A percentile compares a stretch with the other conserved stretches of the same genome.
Evolutionary conservation across 495 filamentous ascomycete species (phyloP).

Genomic region (Viridothelium virens): DNA sequence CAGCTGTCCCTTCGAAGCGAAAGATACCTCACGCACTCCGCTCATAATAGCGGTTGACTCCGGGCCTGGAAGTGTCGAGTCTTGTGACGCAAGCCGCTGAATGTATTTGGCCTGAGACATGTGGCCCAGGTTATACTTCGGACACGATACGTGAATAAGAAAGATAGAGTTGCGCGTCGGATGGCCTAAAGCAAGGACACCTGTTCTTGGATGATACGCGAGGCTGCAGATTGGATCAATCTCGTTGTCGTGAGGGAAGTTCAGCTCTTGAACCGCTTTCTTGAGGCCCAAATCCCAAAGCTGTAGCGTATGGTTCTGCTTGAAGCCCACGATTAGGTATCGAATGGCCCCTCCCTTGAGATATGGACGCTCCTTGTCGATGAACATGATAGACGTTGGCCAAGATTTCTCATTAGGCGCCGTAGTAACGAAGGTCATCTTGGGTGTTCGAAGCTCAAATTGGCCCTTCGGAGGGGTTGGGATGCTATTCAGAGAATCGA

Average conservation of each 20-base stretch:
- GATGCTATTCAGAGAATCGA: constrained; percentile 46
- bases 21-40: constrained; percentile 87
- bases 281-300: constrained; percentile 95
- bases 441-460: constrained; percentile 65
- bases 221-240: constrained; percentile 95
- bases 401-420: constrained; percentile 78
- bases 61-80: constrained; percentile 64
- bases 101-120: constrained; percentile 85
- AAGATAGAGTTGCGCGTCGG: constrained; percentile 96
- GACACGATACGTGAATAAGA: constrained; percentile 88
- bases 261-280: constrained; percentile 93
- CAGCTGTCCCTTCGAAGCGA: constrained; percentile 77
- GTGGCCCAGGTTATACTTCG: constrained; percentile 69
- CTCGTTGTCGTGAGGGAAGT: constrained; percentile 92
- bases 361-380: constrained; percentile 90
- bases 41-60: constrained; percentile 95
- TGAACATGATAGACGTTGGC: constrained; percentile 89
- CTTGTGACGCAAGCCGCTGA: constrained; percentile 62
- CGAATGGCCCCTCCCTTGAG: constrained; percentile 75
- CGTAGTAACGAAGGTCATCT: constrained; percentile 65
- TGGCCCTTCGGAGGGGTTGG: constrained; percentile 43
- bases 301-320: constrained; percentile 98
- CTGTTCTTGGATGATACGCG: constrained; percentile 78
- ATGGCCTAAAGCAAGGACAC: constrained; percentile 90
- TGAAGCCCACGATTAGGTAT: constrained; percentile 94